Evolutionary conservation across 805 yeast genomes (phyloP).

Genomic region (Saturnispora sekii): DNA sequence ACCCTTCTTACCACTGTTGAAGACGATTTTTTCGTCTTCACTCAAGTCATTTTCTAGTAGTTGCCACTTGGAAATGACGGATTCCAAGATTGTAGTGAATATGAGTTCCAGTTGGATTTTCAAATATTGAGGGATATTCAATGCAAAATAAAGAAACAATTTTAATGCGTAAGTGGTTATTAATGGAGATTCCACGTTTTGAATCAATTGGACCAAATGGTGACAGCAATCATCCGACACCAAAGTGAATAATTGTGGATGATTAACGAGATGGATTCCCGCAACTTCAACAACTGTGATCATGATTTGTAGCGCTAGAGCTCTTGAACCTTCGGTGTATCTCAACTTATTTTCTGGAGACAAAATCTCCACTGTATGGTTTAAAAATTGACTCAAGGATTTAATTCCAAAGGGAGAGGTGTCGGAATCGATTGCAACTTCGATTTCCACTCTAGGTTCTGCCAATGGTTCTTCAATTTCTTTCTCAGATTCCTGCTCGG

Average conservation of each 20-base stretch:
- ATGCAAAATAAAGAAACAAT: slow-evolving; percentile 60
- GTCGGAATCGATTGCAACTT: slow-evolving; percentile 17
- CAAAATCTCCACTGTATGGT: slow-evolving; percentile 66
- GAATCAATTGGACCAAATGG: slow-evolving; percentile 69
- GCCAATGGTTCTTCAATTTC: not conserved
- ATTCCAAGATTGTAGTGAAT: slow-evolving; percentile 49
- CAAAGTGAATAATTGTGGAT: slow-evolving; percentile 55
- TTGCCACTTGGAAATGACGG: slow-evolving; percentile 21
- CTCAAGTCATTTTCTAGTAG: slow-evolving; percentile 21
- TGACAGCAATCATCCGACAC: slow-evolving; percentile 80
- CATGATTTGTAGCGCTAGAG: slow-evolving; percentile 69
- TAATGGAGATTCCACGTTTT: slow-evolving; percentile 61
- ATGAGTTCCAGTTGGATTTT: slow-evolving; percentile 77
- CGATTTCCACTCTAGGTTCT: slow-evolving; percentile 3
- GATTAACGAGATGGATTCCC: slow-evolving; percentile 52
- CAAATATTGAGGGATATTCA: slow-evolving; percentile 54
- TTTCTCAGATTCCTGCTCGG: not conserved
- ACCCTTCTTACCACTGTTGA: slow-evolving; percentile 22
- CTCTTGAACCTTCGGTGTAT: slow-evolving; percentile 79
- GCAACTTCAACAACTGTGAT: slow-evolving; percentile 75
- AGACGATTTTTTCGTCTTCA: slow-evolving; percentile 22
- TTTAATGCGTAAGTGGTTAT: slow-evolving; percentile 69
- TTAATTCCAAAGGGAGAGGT: slow-evolving; percentile 57
- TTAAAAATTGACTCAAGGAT: slow-evolving; percentile 67
- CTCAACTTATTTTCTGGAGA: slow-evolving; percentile 76